Evolutionary conservation across 1,139 yeast genomes (phyloP).

Genomic region (Candida tetrigidarum): DNA sequence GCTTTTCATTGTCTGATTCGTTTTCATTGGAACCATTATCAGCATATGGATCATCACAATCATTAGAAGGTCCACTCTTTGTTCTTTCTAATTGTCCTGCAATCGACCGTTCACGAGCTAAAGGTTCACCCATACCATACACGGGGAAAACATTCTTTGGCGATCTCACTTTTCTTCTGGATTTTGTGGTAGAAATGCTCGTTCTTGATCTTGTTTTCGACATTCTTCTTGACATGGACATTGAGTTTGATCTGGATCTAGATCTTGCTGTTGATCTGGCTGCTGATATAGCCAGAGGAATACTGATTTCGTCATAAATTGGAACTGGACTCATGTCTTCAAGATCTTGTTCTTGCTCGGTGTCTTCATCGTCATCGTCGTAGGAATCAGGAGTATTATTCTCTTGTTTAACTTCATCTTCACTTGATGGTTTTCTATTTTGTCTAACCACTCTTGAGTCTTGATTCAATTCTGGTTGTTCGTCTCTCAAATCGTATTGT

Average conservation of each 20-base stretch:
- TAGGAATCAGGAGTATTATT: no score
- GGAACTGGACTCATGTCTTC: constrained; percentile 12
- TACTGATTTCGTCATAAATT: constrained; percentile 15
- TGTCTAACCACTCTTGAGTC: constrained; percentile 75
- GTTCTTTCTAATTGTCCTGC: constrained; percentile 37
- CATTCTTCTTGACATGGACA: no score
- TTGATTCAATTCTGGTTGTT: constrained; percentile 74
- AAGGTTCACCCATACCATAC: constrained; percentile 71
- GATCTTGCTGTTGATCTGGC: no score
- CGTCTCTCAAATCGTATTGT: constrained; percentile 69
- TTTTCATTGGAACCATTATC: constrained; percentile 13
- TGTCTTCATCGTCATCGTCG: constrained; percentile 5
- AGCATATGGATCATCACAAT: not conserved
- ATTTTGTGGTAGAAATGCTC: constrained; percentile 7
- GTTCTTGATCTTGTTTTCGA: constrained; percentile 12
- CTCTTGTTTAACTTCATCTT: constrained; percentile 14
- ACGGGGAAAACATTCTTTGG: constrained; percentile 84
- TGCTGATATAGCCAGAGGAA: not conserved
- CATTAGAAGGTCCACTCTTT: not conserved
- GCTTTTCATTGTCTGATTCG: no score
- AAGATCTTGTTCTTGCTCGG: constrained; percentile 9
- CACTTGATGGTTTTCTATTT: constrained; percentile 21
- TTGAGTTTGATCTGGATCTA: no score
- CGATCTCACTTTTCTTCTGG: constrained; percentile 29
- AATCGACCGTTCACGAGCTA: constrained; percentile 56